Conservation (phyloP, 192 early-diverging fungal species). For the Neocallimastix lanati region DNA sequence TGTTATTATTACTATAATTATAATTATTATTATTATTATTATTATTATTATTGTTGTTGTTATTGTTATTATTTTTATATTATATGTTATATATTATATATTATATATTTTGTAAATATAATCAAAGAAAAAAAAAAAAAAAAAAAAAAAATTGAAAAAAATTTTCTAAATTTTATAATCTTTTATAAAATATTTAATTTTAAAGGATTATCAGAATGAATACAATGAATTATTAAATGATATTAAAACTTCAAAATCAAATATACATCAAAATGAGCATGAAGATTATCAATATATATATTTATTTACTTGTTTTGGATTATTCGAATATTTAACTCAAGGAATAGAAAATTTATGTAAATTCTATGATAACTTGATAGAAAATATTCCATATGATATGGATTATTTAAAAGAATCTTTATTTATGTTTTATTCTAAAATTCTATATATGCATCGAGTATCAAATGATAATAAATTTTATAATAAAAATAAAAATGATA, state of each 20-base stretch:
- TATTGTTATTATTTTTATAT: no score
- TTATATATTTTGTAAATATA: no score
- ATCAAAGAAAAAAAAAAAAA: no score
- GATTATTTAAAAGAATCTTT: background rate
- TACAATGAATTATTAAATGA: background rate
- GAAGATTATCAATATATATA: background rate
- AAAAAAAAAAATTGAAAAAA: no score
- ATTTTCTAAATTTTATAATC: no score
- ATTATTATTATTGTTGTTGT: no score
- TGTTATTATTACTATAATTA: no score
- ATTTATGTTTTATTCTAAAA: background rate
- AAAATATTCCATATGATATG: background rate
- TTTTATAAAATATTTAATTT: no score
- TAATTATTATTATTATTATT: no score
- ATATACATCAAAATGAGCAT: no score
- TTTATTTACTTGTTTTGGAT: background rate
- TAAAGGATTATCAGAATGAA: background rate
- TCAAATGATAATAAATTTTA: background rate
- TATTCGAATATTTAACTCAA: background rate
- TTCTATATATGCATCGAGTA: background rate
- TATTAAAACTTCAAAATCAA: no score
- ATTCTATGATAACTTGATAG: background rate
- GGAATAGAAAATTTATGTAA: background rate
- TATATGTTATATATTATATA: no score
- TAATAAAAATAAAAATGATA: background rate